A percentile compares a stretch with the other conserved stretches of the same genome.
phyloP scores from a whole-genome alignment of 805 yeast genomes.

The Zygosaccharomyces gambellarensis region DNA sequence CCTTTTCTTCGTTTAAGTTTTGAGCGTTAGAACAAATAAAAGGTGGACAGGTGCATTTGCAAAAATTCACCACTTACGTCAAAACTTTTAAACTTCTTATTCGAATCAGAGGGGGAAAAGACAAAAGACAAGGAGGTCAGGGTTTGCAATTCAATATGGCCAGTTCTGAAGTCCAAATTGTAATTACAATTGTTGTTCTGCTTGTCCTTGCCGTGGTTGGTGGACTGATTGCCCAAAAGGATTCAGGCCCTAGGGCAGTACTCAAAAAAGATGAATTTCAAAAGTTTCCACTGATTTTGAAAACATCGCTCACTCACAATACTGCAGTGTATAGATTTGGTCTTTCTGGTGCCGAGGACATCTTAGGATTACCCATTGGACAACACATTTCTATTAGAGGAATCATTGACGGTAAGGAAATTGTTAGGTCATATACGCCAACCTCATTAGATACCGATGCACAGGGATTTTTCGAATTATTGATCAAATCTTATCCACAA shows the following conservation, averaged over 20 bases:
- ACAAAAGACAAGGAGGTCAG: background rate
- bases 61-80: background rate
- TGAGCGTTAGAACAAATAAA: background rate
- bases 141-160: background rate
- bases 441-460: conserved; percentile 69
- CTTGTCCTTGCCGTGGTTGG: conserved; percentile 11
- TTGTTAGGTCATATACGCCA: conserved; percentile 87
- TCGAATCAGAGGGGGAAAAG: background rate
- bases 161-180: conserved; percentile 4
- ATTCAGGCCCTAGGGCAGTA: conserved; percentile 36
- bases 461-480: conserved; percentile 75
- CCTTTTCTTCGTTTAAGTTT: background rate
- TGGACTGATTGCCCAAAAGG: conserved; percentile 34
- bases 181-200: conserved; percentile 14
- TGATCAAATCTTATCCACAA: conserved; percentile 78
- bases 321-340: conserved; percentile 80
- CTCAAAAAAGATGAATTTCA: conserved; percentile 63
- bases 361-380: conserved; percentile 87
- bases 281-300: conserved; percentile 74
- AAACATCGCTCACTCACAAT: conserved; percentile 72
- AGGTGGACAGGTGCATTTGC: background rate
- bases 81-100: background rate
- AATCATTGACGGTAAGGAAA: conserved; percentile 68
- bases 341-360: conserved; percentile 67
- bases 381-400: conserved; percentile 86